Evolutionary conservation across 2,329 filamentous ascomycete genomes (phyloP), one percentile per base, ranked within the genome.

Genomic region (Arthrobotrys megalospora): DNA sequence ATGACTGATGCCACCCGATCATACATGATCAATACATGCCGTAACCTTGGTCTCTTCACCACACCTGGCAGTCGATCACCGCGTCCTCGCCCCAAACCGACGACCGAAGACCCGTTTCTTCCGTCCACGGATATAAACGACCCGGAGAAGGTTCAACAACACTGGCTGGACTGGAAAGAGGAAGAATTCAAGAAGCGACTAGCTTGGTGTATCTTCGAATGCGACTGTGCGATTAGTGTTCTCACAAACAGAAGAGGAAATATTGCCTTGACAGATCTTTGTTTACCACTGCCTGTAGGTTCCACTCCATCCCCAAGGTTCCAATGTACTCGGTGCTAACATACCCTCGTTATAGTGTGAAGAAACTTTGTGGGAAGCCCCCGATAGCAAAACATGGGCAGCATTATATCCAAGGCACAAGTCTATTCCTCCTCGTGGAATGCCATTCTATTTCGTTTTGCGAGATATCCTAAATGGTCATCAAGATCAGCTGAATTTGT

Each of bases 141-240:
- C 48, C 79, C 76, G 34, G 73, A 79, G n/a, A 76, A 80, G 45
- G 50, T 81, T 6, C 79, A 81, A 62, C 72, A 66, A 24, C 77
- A 76, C 24, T 82, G 81, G 81, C 70, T 76, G 28, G 36, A 80
- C 43, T 82, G 81, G 81, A 79, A 71, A 34, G 80, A 81, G 52
- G 76, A 81, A n/a, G 81, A 82, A 60, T 76, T 79, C 36, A 77
- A 80, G 21, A 81, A 81, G 36, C 80, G 81, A 21, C 75, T 82
- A 14, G 81, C 81, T 14, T 82, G 81, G 81, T 80, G 80, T 64
- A 81, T 82, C 21, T 81, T 82, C 32, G 81, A 81, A 67, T 81
- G 80, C 41, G 81, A 82, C 63, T 81, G 73, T 64, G 79, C 80
- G 10, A 81, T 82, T 43, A 81, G 81, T 11, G 80, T 80, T 4